A percentile compares a stretch with the other conserved stretches of the same genome.
These are phyloP conservation scores for Candida labiduridarum DNA, from an alignment of 1,139 yeast genomes.

Conservation along the genomic window DNA sequence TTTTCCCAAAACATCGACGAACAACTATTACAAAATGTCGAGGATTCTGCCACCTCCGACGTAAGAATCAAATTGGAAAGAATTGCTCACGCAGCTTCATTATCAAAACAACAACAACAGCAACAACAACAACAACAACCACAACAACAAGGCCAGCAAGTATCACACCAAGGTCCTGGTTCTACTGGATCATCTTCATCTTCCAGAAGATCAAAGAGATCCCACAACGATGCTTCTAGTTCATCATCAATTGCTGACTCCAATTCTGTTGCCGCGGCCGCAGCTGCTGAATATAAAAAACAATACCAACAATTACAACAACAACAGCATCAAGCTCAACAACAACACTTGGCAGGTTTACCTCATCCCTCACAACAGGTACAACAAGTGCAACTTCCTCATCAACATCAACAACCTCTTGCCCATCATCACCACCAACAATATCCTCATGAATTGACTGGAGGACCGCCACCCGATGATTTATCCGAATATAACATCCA, in stretches of 20 bases:
- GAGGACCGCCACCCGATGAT: slow-evolving; percentile 23
- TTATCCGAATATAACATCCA: slow-evolving; percentile 49
- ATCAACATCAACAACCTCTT: slow-evolving; percentile 17
- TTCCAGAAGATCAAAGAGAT: slow-evolving; percentile 3
- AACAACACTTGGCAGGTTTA: slow-evolving; percentile 10
- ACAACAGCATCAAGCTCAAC: slow-evolving; percentile 17
- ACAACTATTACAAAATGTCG: slow-evolving; percentile 40
- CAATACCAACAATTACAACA: slow-evolving; percentile 18
- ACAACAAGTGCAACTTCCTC: slow-evolving; percentile 15
- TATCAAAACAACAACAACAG: slow-evolving; percentile 4
- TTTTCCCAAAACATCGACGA: slow-evolving; percentile 50
- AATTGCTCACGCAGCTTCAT: slow-evolving; percentile 27
- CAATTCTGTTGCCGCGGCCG: slow-evolving; percentile 6
- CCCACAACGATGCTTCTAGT: slow-evolving; percentile 2
- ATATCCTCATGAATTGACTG: slow-evolving; percentile 20
- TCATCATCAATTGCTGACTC: slow-evolving; percentile 4
- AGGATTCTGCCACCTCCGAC: slow-evolving; percentile 17
- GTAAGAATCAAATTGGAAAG: slow-evolving; percentile 34
- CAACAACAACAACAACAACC: slow-evolving; percentile 13
- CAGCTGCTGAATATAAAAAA: slow-evolving; percentile 13
- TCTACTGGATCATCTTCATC: slow-evolving; percentile 1
- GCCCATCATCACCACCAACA: slow-evolving; percentile 22
- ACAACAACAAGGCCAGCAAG: slow-evolving; percentile 1
- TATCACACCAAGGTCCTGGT: neutral
- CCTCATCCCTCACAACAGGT: slow-evolving; percentile 18